Base-by-base conservation (phyloP, 2,329 filamentous ascomycete genomes). In the Aspergillus fischeri region DNA sequence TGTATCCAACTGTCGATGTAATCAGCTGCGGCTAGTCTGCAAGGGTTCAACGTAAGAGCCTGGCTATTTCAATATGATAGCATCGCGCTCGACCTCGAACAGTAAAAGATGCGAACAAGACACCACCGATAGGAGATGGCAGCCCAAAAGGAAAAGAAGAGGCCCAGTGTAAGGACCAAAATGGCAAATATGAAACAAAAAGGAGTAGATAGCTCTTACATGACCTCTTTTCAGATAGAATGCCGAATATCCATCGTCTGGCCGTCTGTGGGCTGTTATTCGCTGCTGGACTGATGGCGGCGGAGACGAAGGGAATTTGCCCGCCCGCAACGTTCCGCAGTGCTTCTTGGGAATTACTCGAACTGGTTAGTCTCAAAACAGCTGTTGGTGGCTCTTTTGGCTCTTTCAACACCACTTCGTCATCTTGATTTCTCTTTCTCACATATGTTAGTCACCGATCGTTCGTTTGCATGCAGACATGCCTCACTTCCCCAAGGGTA, bases 401-500 rank as follows among this genome's bases (percentile, higher is more conserved):
- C 20, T 44, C 41, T 66, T 64, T 58, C 53, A 44, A 44, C 17
- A 44, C n/a, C 20, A 21, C 54, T 57, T 60, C 62, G 53, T 57
- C 51, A 56, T 52, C 41, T 60, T 57, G 53, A 6, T 44, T 45
- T 20, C 32, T 47, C 17, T 32, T 21, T 32, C 28, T 52, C 54
- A 61, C 56, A 58, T 54, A 11, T 42, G 21, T 53, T 35, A 21
- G 3, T 25, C 20, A 38, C 20, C 14, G 17, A 20, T 17, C 24
- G 28, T 25, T 49, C 7, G 11, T 17, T 25, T 17, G 14, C 41
- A 51, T 47, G 51, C 47, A 38, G 25, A 24, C 41, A 75, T 75
- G 74, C 74, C 73, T 54, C 62, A 65, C 53, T 74, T 75, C 52
- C 72, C 73, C 29, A 70, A 69, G 65, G 67, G 69, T 52, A 66